phyloP scores from a whole-genome alignment of 768 basidiomycete species.

The Strobilomyces dryophilus region DNA sequence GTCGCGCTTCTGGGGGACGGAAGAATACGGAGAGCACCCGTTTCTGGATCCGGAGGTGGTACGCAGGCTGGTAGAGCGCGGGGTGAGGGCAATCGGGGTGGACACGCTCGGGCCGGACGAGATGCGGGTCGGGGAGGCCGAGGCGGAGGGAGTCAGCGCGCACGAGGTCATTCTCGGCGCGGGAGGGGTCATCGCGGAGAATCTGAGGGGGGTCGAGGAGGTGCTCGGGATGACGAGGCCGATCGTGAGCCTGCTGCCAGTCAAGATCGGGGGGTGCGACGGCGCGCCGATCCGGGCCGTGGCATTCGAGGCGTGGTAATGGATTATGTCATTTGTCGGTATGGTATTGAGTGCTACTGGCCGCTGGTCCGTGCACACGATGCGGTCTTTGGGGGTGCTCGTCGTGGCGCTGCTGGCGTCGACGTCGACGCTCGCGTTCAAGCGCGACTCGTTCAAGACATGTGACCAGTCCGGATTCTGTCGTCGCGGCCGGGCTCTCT shows the following conservation, averaged over 20 bases:
- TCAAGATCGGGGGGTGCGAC: conserved; percentile 55
- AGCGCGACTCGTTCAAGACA: conserved; percentile 87
- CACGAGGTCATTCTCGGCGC: conserved; percentile 56
- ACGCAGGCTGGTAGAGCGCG: conserved; percentile 41
- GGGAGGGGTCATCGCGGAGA: conserved; percentile 68
- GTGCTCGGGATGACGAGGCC: conserved; percentile 34
- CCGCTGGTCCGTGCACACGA: neutral
- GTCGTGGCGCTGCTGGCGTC: conserved; percentile 32
- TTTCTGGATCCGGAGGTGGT: conserved; percentile 53
- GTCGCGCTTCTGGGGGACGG: conserved; percentile 49
- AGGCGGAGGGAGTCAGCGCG: conserved; percentile 21
- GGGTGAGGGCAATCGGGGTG: conserved; percentile 53
- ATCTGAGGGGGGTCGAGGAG: conserved; percentile 51
- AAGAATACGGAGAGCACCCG: conserved; percentile 54
- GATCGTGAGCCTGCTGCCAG: conserved; percentile 51
- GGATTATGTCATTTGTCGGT: neutral
- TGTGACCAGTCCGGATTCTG: conserved; percentile 96
- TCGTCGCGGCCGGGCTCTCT: conserved; percentile 81
- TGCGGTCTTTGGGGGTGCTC: conserved; percentile 18
- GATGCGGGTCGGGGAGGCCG: conserved; percentile 8
- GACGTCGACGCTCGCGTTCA: conserved; percentile 51
- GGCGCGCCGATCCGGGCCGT: conserved; percentile 66
- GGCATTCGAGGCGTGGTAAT: conserved; percentile 32
- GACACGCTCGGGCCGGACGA: conserved; percentile 68
- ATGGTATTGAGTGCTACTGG: neutral